Base-by-base conservation (phyloP, 1,284 basidiomycete species). In the Leccinum colubrinum region DNA sequence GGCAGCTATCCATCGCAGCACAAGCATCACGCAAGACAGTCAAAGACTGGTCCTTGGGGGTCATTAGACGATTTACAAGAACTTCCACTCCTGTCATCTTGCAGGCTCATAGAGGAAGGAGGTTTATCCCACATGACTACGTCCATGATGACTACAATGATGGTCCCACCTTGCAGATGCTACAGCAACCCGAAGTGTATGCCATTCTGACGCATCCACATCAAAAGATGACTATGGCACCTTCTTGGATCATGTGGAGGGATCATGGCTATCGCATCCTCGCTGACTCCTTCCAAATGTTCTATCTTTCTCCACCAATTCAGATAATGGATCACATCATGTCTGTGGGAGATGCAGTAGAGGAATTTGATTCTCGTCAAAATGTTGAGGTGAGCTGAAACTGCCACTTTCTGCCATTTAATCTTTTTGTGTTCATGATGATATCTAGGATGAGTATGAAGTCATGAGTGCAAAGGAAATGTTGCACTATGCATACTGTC, bases 191-290 rank as follows among this genome's bases (percentile, higher is more conserved):
- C 0, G 53, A 55, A 1, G 54, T 69, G 0, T 66, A 68, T 6
- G 52, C 52, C 2, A 59, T 67, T 1, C 2, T 58, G 0, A 58
- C 51, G 0, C 6, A 20, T 14, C 50, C 57, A 3, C 59, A 43
- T 6, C 2, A 60, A 5, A 14, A 55, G 0, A 66, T 64, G 52
- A 12, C 8, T 0, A 46, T 59, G 5, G 22, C 25, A 0, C 9
- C 67, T n/a, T 4, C 62, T 14, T 69, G 66, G 59, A 37, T 17
- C 0, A 62, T 69, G 59, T 70, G 57, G 55, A 0, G 8, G 3
- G 67, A 68, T 5, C 58, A 68, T 63, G 68, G 68, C 0, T 70
- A 69, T 48, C 5, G 17, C 1, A 3, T 68, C 2, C 53, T 67
- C 0, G 35, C 30, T 0, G 6, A 56, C 1, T 59, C 56, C 2